Evolutionary conservation across 176 grass and related monocot species (phyloP).

Genomic region (Tillandsia fasciculata): DNA sequence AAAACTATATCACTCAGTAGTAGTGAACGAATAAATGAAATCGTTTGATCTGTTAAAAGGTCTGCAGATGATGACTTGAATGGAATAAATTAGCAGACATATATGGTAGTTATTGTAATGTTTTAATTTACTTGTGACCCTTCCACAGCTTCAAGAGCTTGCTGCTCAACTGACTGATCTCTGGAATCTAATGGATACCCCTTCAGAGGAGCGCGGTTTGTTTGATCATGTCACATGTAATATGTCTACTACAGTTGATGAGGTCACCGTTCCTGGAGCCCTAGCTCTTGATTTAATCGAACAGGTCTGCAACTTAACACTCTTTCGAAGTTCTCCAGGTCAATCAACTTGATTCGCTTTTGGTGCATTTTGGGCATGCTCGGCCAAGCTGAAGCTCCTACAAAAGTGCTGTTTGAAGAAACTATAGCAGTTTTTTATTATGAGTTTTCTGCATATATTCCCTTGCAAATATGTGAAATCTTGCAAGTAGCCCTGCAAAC

Average conservation of each 20-base stretch:
- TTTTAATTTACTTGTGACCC: constrained; percentile 1
- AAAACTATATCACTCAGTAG: no score
- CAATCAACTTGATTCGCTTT: constrained; percentile 2
- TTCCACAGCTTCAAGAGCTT: constrained; percentile 78
- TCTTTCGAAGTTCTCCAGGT: constrained; percentile 12
- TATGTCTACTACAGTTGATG: constrained; percentile 54
- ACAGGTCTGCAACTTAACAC: constrained; percentile 39
- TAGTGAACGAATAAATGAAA: no score
- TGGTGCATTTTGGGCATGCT: no score
- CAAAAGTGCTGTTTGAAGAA: neutral
- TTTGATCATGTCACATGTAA: constrained; percentile 66
- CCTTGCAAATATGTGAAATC: no score
- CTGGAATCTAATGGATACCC: constrained; percentile 87
- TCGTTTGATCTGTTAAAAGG: no score
- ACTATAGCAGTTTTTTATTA: no score
- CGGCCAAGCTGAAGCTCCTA: no score
- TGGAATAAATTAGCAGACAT: neutral
- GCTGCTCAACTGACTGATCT: constrained; percentile 67
- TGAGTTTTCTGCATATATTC: no score
- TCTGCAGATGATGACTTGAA: no score
- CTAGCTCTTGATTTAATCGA: constrained; percentile 73
- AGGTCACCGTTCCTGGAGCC: constrained; percentile 59
- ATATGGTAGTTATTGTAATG: neutral
- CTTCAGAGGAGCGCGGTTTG: constrained; percentile 39
- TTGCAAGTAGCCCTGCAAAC: no score